These are phyloP conservation scores for Medicago arabica DNA, from an alignment of 306 rosid species.

Conservation along the genomic window DNA sequence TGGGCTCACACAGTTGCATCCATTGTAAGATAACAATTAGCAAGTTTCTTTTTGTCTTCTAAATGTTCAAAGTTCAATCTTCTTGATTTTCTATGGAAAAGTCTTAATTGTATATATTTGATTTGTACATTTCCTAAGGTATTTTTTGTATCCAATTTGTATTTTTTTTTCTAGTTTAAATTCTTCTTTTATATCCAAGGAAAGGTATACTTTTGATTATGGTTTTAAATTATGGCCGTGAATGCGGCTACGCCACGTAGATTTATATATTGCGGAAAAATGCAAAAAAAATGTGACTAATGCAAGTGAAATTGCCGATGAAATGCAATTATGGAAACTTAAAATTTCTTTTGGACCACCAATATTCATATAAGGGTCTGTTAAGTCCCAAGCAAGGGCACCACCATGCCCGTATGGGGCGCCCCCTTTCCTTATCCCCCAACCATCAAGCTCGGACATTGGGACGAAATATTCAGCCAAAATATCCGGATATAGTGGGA, in stretches of 20 bases:
- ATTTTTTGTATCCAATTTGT: conserved; percentile 1
- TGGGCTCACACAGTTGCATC: conserved; percentile 90
- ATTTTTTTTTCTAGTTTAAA: background rate
- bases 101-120: conserved; percentile 16
- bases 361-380: too few species aligned
- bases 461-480: too few species aligned
- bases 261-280: background rate
- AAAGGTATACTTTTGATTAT: background rate
- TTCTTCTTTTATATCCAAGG: background rate
- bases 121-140: conserved; percentile 19
- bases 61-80: conserved; percentile 18
- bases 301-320: background rate
- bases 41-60: background rate
- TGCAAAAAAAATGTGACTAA: background rate
- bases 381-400: too few species aligned
- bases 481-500: too few species aligned
- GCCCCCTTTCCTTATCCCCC: too few species aligned
- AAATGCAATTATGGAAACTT: fast-evolving
- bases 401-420: too few species aligned
- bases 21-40: conserved; percentile 52
- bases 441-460: too few species aligned
- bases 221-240: background rate
- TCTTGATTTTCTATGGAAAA: conserved; percentile 20
- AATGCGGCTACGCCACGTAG: too few species aligned
- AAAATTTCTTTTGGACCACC: too few species aligned